Percentiles rank a stretch among this genome's conserved stretches.
phyloP scores from a whole-genome alignment of 192 early-diverging fungal species.

The Backusella tarrabulga region DNA sequence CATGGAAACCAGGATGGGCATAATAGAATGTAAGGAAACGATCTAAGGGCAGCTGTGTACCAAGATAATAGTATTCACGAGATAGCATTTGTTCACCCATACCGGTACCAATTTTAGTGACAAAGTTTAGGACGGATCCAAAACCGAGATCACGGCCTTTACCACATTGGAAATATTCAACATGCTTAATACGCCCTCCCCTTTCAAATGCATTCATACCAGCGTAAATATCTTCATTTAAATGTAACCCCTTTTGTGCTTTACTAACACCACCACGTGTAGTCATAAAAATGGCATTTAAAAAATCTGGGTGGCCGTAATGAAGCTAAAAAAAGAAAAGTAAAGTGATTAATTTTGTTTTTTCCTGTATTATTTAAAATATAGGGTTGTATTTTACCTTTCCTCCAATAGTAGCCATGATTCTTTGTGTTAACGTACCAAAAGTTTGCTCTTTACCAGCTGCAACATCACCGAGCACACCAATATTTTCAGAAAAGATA shows the following conservation, averaged over 20 bases:
- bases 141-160: conserved; percentile 93
- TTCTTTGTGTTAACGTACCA: conserved; percentile 82
- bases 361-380: background rate
- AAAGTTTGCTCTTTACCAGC: conserved; percentile 90
- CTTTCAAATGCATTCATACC: conserved; percentile 87
- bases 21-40: conserved; percentile 88
- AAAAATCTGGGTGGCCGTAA: conserved; percentile 84
- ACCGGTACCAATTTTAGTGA: conserved; percentile 90
- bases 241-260: conserved; percentile 87
- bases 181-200: conserved; percentile 86
- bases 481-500: conserved; percentile 85
- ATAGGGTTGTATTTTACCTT: conserved; percentile 61
- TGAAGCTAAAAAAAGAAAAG: conserved; percentile 25
- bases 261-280: conserved; percentile 88
- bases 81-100: conserved; percentile 95
- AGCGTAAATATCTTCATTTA: conserved; percentile 93
- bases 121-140: conserved; percentile 85
- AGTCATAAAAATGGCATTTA: conserved; percentile 87
- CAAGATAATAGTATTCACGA: conserved; percentile 89
- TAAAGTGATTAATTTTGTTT: background rate
- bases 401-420: conserved; percentile 83
- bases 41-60: conserved; percentile 81
- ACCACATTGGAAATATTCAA: conserved; percentile 90
- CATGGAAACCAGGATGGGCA: conserved; percentile 87
- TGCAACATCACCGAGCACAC: conserved; percentile 83